phyloP scores from a whole-genome alignment of 1,139 yeast species.

The Suhomyces yuchorum region DNA sequence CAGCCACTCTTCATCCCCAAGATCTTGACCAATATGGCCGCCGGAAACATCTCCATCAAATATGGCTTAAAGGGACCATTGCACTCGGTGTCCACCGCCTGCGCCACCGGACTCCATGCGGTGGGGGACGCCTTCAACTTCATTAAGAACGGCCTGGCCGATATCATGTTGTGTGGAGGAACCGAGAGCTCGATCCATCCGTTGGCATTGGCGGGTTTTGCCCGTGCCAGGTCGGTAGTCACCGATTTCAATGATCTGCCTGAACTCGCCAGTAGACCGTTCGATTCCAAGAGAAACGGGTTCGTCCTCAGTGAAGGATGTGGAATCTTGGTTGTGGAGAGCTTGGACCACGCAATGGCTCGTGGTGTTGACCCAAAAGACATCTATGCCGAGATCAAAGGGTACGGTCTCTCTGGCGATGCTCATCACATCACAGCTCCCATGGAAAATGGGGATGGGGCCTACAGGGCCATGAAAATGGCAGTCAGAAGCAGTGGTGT shows the following conservation, averaged over 20 bases:
- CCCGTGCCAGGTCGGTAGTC: constrained; percentile 81
- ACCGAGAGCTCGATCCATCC: constrained; percentile 90
- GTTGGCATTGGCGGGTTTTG: constrained; percentile 84
- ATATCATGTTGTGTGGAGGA: constrained; percentile 91
- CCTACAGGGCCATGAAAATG: constrained; percentile 76
- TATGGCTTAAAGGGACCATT: constrained; percentile 81
- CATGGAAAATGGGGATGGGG: constrained; percentile 79
- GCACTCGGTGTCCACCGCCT: constrained; percentile 89
- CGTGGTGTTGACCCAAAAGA: constrained; percentile 56
- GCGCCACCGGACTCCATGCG: constrained; percentile 94
- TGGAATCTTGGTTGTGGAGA: constrained; percentile 78
- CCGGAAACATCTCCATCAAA: constrained; percentile 84
- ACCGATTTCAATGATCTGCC: constrained; percentile 67
- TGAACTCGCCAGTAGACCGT: constrained; percentile 76
- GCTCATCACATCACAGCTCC: constrained; percentile 96
- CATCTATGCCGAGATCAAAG: constrained; percentile 79
- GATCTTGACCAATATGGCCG: constrained; percentile 88
- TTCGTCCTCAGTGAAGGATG: constrained; percentile 95
- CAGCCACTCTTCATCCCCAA: constrained; percentile 88
- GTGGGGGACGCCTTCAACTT: constrained; percentile 91
- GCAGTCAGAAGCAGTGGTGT: constrained; percentile 58
- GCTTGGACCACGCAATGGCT: constrained; percentile 67
- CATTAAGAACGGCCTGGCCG: constrained; percentile 76
- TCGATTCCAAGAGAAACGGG: constrained; percentile 76
- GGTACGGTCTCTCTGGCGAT: constrained; percentile 92